Conservation (phyloP, 148 eudicot species). For the Silene uniflora region DNA sequence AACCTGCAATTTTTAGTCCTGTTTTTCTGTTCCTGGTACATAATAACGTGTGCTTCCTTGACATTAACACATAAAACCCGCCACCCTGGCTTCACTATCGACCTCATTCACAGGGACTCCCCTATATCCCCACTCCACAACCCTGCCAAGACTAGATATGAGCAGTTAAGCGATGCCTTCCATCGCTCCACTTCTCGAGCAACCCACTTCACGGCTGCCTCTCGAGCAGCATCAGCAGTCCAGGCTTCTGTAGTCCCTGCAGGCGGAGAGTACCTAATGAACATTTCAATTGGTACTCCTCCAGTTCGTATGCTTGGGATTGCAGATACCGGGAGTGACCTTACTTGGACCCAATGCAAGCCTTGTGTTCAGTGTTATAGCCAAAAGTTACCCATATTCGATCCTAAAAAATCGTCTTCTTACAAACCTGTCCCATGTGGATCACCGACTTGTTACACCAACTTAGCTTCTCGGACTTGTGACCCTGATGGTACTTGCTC, state of each 20-base stretch:
- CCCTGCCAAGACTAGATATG: conserved; percentile 23
- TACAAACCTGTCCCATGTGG: conserved; percentile 31
- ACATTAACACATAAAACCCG: not conserved
- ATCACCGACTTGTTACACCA: conserved; percentile 27
- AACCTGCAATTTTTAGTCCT: not conserved
- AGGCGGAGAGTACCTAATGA: conserved; percentile 40
- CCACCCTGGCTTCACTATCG: conserved; percentile 7
- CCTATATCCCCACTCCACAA: conserved; percentile 26
- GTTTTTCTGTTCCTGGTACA: not conserved
- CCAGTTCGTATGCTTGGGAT: conserved; percentile 28
- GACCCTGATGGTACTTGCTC: conserved; percentile 5
- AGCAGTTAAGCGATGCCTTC: conserved; percentile 20
- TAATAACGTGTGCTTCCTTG: not conserved
- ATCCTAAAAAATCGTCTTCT: conserved; percentile 37
- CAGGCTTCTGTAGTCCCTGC: conserved; percentile 12
- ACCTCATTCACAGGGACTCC: conserved; percentile 36
- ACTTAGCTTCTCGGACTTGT: conserved; percentile 13
- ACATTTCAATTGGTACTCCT: conserved; percentile 47
- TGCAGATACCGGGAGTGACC: conserved; percentile 46
- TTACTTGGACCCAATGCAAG: conserved; percentile 47
- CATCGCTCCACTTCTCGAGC: conserved; percentile 17
- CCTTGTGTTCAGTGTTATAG: conserved; percentile 39
- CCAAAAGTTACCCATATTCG: conserved; percentile 34
- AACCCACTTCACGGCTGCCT: conserved; percentile 3
- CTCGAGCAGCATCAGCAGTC: not conserved